Evolutionary conservation across 75 land plant genomes (phyloP).

Genomic region (Chamaecyparis obtusa): DNA sequence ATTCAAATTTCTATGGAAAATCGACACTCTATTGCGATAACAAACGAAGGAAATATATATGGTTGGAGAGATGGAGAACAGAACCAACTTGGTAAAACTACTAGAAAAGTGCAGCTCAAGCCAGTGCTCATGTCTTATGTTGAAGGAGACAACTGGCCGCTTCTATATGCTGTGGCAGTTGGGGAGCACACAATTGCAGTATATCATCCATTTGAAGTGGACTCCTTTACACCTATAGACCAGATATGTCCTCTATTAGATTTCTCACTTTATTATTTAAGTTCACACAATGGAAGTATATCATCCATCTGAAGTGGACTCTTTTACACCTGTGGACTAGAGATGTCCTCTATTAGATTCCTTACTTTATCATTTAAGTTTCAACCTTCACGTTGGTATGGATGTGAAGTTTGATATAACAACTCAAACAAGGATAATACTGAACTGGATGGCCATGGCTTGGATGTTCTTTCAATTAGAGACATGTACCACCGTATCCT

Average conservation of each 20-base stretch:
- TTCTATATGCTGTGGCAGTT: slow-evolving; percentile 40
- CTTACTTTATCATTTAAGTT: slow-evolving; percentile 34
- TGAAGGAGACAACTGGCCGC: slow-evolving; percentile 12
- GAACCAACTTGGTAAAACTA: slow-evolving; percentile 31
- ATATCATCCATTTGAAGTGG: slow-evolving; percentile 6
- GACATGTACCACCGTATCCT: no score
- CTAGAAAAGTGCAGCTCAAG: slow-evolving; percentile 18
- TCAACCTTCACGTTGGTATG: slow-evolving; percentile 26
- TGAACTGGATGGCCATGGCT: no score
- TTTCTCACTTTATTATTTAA: slow-evolving; percentile 39
- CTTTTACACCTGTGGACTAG: neutral
- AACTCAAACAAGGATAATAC: neutral
- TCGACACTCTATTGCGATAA: slow-evolving; percentile 38
- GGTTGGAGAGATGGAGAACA: slow-evolving; percentile 56
- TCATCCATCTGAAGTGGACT: neutral
- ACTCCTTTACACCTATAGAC: neutral
- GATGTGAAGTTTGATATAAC: slow-evolving; percentile 10
- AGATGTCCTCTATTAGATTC: slow-evolving; percentile 39
- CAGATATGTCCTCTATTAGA: slow-evolving; percentile 30
- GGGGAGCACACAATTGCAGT: slow-evolving; percentile 44
- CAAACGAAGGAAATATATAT: slow-evolving; percentile 23
- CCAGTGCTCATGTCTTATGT: slow-evolving; percentile 20
- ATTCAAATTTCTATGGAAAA: slow-evolving; percentile 39
- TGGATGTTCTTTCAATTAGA: no score
- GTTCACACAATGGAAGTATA: slow-evolving; percentile 33